Conservation (phyloP, 2,329 filamentous ascomycete genomes). For the Lachnellula subtilissima region DNA sequence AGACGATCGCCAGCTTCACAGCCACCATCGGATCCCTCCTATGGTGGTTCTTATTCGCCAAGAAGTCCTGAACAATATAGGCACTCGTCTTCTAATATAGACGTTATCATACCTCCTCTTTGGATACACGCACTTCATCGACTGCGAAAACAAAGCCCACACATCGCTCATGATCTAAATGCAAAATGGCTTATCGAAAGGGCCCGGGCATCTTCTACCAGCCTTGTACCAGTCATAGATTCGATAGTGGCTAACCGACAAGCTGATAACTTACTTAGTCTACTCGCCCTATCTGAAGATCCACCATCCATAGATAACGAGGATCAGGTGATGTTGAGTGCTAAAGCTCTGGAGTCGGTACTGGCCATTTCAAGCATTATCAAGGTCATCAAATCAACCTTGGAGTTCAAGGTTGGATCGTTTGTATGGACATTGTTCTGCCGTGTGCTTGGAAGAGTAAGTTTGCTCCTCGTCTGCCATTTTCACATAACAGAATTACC, state of each 20-base stretch:
- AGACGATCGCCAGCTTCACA: background rate
- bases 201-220: background rate
- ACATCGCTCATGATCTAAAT: background rate
- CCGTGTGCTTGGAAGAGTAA: background rate
- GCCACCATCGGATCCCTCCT: background rate
- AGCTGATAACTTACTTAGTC: background rate
- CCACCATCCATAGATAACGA: background rate
- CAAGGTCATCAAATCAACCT: background rate
- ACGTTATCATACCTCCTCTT: background rate
- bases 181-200: background rate
- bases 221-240: background rate
- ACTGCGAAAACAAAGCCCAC: background rate
- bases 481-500: background rate
- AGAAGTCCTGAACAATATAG: too few relatives aligned
- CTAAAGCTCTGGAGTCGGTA: background rate
- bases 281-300: background rate
- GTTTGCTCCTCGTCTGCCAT: background rate
- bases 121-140: background rate
- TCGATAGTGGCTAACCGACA: background rate
- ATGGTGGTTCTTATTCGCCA: too few relatives aligned
- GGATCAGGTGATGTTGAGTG: background rate
- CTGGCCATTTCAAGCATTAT: background rate
- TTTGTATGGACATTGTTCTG: background rate
- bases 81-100: too few relatives aligned
- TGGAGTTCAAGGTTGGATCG: background rate